Conservation (phyloP, 2,329 filamentous ascomycete genomes). For the Magnaporthiopsis incrustans region DNA sequence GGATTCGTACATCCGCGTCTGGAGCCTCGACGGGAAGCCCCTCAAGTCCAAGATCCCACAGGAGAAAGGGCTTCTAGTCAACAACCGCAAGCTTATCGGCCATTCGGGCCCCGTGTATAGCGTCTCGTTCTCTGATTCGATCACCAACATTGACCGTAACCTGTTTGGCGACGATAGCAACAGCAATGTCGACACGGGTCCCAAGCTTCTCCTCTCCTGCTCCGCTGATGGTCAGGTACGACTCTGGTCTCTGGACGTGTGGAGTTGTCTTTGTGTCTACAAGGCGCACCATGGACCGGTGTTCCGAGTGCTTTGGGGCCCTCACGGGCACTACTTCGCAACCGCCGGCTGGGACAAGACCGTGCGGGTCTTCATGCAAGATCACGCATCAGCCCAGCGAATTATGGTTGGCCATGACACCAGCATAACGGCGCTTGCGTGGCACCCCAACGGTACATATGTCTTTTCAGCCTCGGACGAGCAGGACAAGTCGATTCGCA, state of each 20-base stretch:
- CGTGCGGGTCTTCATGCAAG: conserved; percentile 84
- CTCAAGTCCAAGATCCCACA: conserved; percentile 58
- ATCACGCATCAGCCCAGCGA: conserved; percentile 81
- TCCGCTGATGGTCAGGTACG: conserved; percentile 84
- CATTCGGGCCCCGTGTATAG: conserved; percentile 86
- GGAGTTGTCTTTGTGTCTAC: conserved; percentile 89
- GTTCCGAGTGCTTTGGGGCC: conserved; percentile 82
- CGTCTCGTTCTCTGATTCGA: conserved; percentile 74
- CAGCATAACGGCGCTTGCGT: conserved; percentile 82
- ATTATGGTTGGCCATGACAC: conserved; percentile 90
- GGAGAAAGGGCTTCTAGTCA: conserved; percentile 50
- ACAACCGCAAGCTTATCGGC: conserved; percentile 68
- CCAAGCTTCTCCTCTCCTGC: conserved; percentile 73
- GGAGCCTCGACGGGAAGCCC: conserved; percentile 79
- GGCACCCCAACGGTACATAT: conserved; percentile 92
- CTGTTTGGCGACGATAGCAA: conserved; percentile 47
- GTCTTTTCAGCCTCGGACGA: conserved; percentile 87
- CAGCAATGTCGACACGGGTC: conserved; percentile 27
- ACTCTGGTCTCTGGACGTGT: conserved; percentile 87
- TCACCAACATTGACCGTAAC: conserved; percentile 43
- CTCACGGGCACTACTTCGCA: conserved; percentile 91
- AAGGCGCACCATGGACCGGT: conserved; percentile 87
- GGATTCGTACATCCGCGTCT: conserved; percentile 93
- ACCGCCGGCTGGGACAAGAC: conserved; percentile 85
- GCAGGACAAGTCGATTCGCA: conserved; percentile 81